Conservation (phyloP, 805 yeast species). For the Lachancea quebecensis region DNA sequence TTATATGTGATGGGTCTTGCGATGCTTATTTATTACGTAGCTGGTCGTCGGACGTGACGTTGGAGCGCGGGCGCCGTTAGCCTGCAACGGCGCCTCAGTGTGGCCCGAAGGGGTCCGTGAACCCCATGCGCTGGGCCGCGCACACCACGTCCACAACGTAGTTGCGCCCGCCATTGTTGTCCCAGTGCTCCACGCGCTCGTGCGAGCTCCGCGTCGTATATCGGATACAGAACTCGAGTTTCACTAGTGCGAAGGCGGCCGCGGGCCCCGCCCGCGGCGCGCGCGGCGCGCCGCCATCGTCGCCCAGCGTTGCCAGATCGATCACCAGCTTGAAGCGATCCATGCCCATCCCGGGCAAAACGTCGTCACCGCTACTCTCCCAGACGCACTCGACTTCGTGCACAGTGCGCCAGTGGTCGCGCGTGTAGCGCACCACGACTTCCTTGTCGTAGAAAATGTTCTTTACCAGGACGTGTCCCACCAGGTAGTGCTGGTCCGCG, state of each 20-base stretch:
- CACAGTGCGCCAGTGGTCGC: slow-evolving; percentile 69
- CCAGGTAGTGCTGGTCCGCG: slow-evolving; percentile 47
- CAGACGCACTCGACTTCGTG: slow-evolving; percentile 25
- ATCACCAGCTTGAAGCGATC: slow-evolving; percentile 27
- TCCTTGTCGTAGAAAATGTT: slow-evolving; percentile 64
- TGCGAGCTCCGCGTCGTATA: slow-evolving; percentile 21
- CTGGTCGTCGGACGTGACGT: too few relatives aligned
- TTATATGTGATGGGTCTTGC: too few relatives aligned
- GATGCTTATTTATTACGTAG: too few relatives aligned
- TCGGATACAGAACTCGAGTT: slow-evolving; percentile 25
- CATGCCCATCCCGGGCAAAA: slow-evolving; percentile 24
- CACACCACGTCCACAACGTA: slow-evolving; percentile 11
- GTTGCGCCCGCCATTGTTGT: slow-evolving; percentile 25
- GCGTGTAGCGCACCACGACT: slow-evolving; percentile 65
- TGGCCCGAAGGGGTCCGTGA: slow-evolving; percentile 21
- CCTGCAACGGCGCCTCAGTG: neutral
- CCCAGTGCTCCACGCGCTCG: slow-evolving; percentile 25
- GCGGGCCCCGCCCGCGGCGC: too few relatives aligned
- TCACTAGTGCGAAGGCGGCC: neutral
- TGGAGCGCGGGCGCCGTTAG: too few relatives aligned
- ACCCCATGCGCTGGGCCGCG: slow-evolving; percentile 13
- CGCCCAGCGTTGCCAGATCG: slow-evolving; percentile 9
- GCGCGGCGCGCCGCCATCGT: slow-evolving; percentile 8
- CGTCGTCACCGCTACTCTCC: slow-evolving; percentile 24
- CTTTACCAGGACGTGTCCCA: slow-evolving; percentile 74